Evolutionary conservation across 1,139 yeast species (phyloP).

Genomic region (Blastobotrys arbuscula): DNA sequence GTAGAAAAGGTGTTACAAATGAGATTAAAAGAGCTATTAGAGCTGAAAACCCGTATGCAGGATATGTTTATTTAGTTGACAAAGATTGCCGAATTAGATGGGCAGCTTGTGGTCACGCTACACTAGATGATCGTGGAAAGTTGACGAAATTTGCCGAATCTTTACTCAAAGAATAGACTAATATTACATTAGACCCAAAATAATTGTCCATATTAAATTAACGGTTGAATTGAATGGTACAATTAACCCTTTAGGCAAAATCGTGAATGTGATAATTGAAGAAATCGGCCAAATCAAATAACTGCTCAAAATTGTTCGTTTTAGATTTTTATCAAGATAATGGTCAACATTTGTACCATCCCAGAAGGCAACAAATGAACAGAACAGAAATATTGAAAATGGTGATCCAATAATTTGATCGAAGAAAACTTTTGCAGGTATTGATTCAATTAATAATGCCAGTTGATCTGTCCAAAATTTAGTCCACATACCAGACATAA

Average conservation of each 20-base stretch:
- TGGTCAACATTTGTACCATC: slow-evolving; percentile 34
- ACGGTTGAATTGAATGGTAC: slow-evolving; percentile 34
- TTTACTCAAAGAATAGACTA: slow-evolving; percentile 6
- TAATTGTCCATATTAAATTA: slow-evolving; percentile 34
- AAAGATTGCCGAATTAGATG: slow-evolving; percentile 71
- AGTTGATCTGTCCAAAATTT: slow-evolving; percentile 36
- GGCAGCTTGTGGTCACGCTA: slow-evolving; percentile 85
- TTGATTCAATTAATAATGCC: slow-evolving; percentile 20
- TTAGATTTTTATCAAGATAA: slow-evolving; percentile 28
- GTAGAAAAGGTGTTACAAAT: slow-evolving; percentile 55
- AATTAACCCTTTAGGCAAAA: slow-evolving; percentile 29
- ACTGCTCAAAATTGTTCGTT: slow-evolving; percentile 29
- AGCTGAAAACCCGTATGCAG: slow-evolving; percentile 74
- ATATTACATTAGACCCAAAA: slow-evolving; percentile 28
- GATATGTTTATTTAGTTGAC: slow-evolving; percentile 78
- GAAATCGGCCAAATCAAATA: slow-evolving; percentile 36
- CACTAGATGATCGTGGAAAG: slow-evolving; percentile 53
- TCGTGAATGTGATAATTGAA: slow-evolving; percentile 31
- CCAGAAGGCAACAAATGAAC: slow-evolving; percentile 34
- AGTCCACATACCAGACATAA: slow-evolving; percentile 35
- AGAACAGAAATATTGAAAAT: slow-evolving; percentile 30
- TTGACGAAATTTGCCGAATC: slow-evolving; percentile 57
- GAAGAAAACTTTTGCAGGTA: slow-evolving; percentile 26
- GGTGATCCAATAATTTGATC: slow-evolving; percentile 36
- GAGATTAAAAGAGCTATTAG: slow-evolving; percentile 55